phyloP scores from a whole-genome alignment of 176 grass and related monocot genomes.

The Pontederia crassipes region DNA sequence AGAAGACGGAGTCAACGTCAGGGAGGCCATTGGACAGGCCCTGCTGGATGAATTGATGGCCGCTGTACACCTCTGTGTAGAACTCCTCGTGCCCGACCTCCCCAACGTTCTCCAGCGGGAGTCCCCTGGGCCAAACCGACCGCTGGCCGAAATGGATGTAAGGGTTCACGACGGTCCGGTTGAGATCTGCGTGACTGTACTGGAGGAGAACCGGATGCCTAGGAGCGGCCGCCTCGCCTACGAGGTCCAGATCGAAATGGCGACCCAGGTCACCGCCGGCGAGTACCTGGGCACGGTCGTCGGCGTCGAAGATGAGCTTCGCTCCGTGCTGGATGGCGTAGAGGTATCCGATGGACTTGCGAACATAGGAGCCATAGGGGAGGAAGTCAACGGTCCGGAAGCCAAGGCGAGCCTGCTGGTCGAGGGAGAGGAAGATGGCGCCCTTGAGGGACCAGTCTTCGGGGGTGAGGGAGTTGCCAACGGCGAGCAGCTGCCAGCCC shows the following conservation, averaged over 20 bases:
- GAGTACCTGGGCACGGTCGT: slow-evolving; percentile 77
- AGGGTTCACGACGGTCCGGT: slow-evolving; percentile 84
- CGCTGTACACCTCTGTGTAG: slow-evolving; percentile 85
- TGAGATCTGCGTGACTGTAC: slow-evolving; percentile 86
- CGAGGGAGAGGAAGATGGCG: slow-evolving; percentile 89
- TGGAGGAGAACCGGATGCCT: slow-evolving; percentile 78
- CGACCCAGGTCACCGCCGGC: slow-evolving; percentile 50
- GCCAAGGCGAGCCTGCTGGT: slow-evolving; percentile 76
- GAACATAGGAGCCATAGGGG: slow-evolving; percentile 76
- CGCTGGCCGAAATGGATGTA: slow-evolving; percentile 98
- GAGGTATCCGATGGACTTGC: slow-evolving; percentile 84
- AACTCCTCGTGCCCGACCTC: slow-evolving; percentile 85
- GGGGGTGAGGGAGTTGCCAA: slow-evolving; percentile 81
- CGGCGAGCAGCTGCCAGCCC: slow-evolving; percentile 87
- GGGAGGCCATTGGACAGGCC: slow-evolving; percentile 86
- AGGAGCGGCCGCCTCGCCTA: slow-evolving; percentile 26
- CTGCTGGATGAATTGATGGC: slow-evolving; percentile 94
- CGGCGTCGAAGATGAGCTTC: slow-evolving; percentile 85
- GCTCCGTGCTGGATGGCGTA: slow-evolving; percentile 95
- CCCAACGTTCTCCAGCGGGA: slow-evolving; percentile 78
- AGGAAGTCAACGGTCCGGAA: slow-evolving; percentile 92
- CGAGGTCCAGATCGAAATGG: slow-evolving; percentile 84
- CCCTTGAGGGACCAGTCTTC: slow-evolving; percentile 81
- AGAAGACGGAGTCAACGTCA: slow-evolving; percentile 85
- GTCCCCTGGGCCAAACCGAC: slow-evolving; percentile 82